These are phyloP conservation scores for Ambrosia trifida DNA, from an alignment of 129 eudicot species.

Conservation along the genomic window DNA sequence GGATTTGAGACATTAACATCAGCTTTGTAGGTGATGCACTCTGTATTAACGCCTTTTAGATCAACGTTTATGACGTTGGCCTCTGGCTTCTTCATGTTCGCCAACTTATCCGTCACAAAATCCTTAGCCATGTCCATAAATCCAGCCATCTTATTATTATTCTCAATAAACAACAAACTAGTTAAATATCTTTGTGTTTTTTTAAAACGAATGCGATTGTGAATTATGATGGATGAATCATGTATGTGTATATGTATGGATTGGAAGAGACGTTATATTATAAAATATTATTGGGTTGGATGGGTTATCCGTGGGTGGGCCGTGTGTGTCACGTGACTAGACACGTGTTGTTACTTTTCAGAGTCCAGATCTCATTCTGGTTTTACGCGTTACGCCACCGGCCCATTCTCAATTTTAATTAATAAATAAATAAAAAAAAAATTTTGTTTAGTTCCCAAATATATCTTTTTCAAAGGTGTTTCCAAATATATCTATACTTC, in stretches of 20 bases:
- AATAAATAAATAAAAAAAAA: background rate
- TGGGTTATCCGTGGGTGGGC: slow-evolving; percentile 23
- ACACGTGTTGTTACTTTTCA: slow-evolving; percentile 34
- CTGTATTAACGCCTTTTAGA: slow-evolving; percentile 50
- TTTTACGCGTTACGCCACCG: slow-evolving; percentile 23
- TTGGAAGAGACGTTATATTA: background rate
- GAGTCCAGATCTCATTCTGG: background rate
- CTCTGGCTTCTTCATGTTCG: slow-evolving; percentile 65
- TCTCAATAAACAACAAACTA: background rate
- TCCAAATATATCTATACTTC: too few relatives aligned
- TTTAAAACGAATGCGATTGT: background rate
- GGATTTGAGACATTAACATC: slow-evolving; percentile 68
- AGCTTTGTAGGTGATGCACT: slow-evolving; percentile 64
- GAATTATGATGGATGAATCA: background rate
- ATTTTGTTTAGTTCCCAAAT: too few relatives aligned
- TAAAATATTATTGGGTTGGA: background rate
- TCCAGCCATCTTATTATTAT: slow-evolving; percentile 41
- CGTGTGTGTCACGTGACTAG: slow-evolving; percentile 21
- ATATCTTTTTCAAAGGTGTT: too few relatives aligned
- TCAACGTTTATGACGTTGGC: slow-evolving; percentile 68
- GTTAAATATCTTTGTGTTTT: background rate
- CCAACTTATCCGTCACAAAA: slow-evolving; percentile 71
- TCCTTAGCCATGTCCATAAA: slow-evolving; percentile 66
- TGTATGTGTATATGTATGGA: background rate
- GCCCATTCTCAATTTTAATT: background rate